phyloP scores from a whole-genome alignment of 495 filamentous ascomycete genomes.

The Collariella sp. region DNA sequence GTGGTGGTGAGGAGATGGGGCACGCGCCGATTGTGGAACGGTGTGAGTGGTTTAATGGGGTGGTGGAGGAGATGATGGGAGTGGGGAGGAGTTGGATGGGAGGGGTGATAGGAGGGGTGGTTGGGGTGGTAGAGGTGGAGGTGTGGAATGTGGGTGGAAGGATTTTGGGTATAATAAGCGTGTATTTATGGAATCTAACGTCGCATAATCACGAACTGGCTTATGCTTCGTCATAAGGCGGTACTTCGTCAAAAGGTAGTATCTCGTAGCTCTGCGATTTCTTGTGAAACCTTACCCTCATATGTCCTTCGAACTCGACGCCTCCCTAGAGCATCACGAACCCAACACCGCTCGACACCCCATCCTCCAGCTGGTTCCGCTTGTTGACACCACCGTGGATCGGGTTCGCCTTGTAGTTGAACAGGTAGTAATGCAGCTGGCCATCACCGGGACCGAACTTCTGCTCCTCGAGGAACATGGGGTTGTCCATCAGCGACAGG shows the following conservation, averaged over 20 bases:
- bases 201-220: no score
- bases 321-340: conserved; percentile 64
- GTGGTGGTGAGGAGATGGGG: conserved; percentile 53
- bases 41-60: conserved; percentile 48
- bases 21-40: conserved; percentile 62
- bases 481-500: conserved; percentile 85
- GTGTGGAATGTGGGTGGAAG: not conserved
- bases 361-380: conserved; percentile 63
- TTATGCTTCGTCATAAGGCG: no score
- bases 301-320: no score
- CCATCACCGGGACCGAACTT: conserved; percentile 93
- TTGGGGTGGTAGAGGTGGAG: not conserved
- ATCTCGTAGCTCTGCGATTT: no score
- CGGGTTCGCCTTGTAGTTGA: conserved; percentile 82
- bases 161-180: no score
- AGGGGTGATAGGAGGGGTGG: conserved; percentile 5
- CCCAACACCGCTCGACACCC: conserved; percentile 75
- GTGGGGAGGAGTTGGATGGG: conserved; percentile 32
- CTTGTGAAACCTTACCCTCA: no score
- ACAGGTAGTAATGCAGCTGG: conserved; percentile 90
- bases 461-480: conserved; percentile 81
- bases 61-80: conserved; percentile 44
- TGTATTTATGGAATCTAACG: no score
- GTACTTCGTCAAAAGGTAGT: no score
- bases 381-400: conserved; percentile 77